Percentiles rank a stretch among this genome's conserved stretches.
Conservation (phyloP, 306 rosid species). For the Ochetophila trinervis region DNA sequence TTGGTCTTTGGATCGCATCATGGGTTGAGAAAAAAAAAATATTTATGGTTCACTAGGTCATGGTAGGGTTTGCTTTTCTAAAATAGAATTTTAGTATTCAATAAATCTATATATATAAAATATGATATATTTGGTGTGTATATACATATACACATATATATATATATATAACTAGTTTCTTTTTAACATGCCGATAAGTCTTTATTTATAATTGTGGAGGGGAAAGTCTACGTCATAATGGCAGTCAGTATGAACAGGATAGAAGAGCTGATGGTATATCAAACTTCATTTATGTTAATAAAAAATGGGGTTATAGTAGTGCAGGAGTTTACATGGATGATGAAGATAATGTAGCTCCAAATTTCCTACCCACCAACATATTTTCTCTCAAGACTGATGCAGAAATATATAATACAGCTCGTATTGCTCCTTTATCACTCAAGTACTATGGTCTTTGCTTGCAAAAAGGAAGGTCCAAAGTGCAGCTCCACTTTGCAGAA, state of each 20-base stretch:
- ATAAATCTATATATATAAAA: no score
- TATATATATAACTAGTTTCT: no score
- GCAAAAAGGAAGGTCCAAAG: conserved; percentile 52
- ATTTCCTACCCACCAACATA: no score
- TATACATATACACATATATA: no score
- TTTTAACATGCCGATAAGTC: conserved; percentile 15
- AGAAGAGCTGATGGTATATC: conserved; percentile 41
- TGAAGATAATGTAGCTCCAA: conserved; percentile 10
- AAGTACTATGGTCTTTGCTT: conserved; percentile 57
- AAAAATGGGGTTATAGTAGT: conserved; percentile 52
- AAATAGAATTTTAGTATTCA: no score
- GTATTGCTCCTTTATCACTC: conserved; percentile 46
- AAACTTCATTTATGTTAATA: conserved; percentile 16
- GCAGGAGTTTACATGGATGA: conserved; percentile 45
- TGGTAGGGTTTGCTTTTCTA: no score
- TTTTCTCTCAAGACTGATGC: conserved; percentile 26
- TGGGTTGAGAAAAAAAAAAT: no score
- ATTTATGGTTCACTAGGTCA: no score
- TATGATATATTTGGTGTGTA: no score
- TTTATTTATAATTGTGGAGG: conserved; percentile 61
- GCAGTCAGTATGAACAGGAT: conserved; percentile 38
- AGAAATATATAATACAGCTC: conserved; percentile 43
- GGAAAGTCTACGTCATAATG: conserved; percentile 21
- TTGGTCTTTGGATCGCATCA: no score
- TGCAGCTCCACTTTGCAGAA: conserved; percentile 60